Evolutionary conservation across 2,329 filamentous ascomycete species (phyloP), one percentile per base, ranked within the genome.

Genomic region (Pseudogymnoascus sp.): DNA sequence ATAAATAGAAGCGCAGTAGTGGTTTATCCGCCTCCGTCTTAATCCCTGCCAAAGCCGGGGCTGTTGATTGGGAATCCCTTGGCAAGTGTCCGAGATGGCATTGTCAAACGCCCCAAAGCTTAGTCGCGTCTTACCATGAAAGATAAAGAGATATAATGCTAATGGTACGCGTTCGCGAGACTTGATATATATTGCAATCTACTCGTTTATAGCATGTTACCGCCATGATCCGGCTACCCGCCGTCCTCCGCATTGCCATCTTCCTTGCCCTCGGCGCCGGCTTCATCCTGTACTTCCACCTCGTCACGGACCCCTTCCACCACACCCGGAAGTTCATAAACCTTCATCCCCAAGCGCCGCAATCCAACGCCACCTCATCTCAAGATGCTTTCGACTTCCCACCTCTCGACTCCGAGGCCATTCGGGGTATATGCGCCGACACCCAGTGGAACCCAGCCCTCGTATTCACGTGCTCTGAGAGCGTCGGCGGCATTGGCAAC

Each of bases 401-500:
- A 0, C 69, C 73, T 0, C 70, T 77, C 45, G 71, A 76, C 63
- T 75, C 73, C 36, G 60, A 64, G 25, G 72, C 75, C 0, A 71
- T 77, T 8, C 69, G 65, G 11, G 67, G 72, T 2, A 67, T 74
- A 4, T 78, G 75, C 60, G 66, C 67, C 1, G 68, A 69, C 12
- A 69, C 65, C n/a, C 45, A 66, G 1, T 77, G 75, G 64, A 73
- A 74, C 12, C 64, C 68, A 0, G 73, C 72, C 23, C 63, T 77
- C 9, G 63, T 77, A 1, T 77, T 77, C 60, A 75, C 68, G 30
- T 77, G 76, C 66, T 74, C 76, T 58, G 74, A 72, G 5, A 74
- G 75, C 61, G 71, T 73, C 33, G 76, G 75, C 36, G 75, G 75
- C 25, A 70, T 77, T 55, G 75, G 73, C 39, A 75, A 77, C 71